Base-by-base conservation (phyloP, 2,329 filamentous ascomycete genomes). In the Colletotrichum liaoningense region DNA sequence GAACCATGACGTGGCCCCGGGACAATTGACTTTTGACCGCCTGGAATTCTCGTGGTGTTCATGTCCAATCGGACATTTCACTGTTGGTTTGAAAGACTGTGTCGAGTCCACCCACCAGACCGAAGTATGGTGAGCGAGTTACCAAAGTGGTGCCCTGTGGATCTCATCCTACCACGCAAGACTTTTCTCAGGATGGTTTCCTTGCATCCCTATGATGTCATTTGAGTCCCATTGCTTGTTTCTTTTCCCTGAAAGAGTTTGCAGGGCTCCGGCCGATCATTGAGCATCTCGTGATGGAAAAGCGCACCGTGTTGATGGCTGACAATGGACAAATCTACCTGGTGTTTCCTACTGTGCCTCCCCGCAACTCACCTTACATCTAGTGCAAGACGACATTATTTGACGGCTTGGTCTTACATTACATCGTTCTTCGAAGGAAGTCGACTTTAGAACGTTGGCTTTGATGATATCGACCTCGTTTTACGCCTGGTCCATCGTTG, bases 201-300 rank as follows among this genome's bases (percentile, higher is more conserved):
- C n/a, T 57, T 60, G 63, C 19, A 38, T 46, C 30, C 9, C 11
- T 16, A 46, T 71, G 71, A 73, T 63, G 71, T 73, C 71, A 73
- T 59, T 46, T 30, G n/a, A 66, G 62, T 35, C 54, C 28, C 46
- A 19, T 49, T 33, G 67, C 71, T 55, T 71, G 71, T 70, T 73
- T 35, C 33, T 73, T 73, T 57, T 56, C 19, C 26, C 11, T 7
- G 30, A 30, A 59, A 28, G 35, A 62, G 19, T 22, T 22, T 71
- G 71, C 67, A 66, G 67, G 42, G 60, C 56, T 62, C 60, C 28
- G 67, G 71, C 38, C 71, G 67, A 73, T 71, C 67, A 54, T 7
- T 55, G 1, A 49, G 35, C 19, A 52, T 30, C 30, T 26, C 35
- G 6, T 6, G n/a, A 24, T 49, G 59, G 70, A 56, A 55, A 49